Evolutionary conservation across 176 grass and related monocot genomes (phyloP), one percentile per base, ranked within the genome.

Genomic region (Poa pratensis): DNA sequence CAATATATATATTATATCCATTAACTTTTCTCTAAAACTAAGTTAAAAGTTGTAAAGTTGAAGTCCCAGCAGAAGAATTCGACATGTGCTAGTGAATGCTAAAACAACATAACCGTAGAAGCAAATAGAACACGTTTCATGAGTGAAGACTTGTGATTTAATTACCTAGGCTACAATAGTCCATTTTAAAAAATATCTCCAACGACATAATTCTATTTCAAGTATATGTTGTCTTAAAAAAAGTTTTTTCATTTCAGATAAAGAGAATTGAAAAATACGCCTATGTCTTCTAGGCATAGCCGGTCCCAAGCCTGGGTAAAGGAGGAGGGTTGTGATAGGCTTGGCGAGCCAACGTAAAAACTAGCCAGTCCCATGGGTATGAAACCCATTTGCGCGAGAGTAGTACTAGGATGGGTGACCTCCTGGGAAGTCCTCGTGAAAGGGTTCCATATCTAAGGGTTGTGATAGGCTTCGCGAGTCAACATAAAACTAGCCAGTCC

Each of bases 181-280:
- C 35, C 22, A 88, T 40, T 84, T 63, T 32, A 7, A 55, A 1
- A 20, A 84, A 73, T 66, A 88, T 63, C 45, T 46, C 9, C 42
- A 30, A 73, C 17, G 6, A 34, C 30, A 73, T 51, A 20, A 68
- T 78, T 55, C 53, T 26, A 63, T 77, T 78, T 54, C 9, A 52
- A 73, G 30, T 54, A 84, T 24, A 84, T 34, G n/a, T 7, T 71
- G 54, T 55, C 32, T 71, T 82, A 12, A 12, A 45, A 51, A 40
- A 51, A 30, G 12, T 30, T 37, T 86, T 70, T 32, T 34, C 43
- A 37, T 72, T 82, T 55, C 65, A 19, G 46, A 52, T 30, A 52
- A 51, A 69, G 15, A 78, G 13, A 12, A 82, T 81, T 37, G 81
- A n/a, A n/a, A n/a, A n/a, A n/a, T n/a, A n/a, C n/a, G n/a, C n/a